Conservation (phyloP, 495 filamentous ascomycete genomes). For the Terfezia claveryi region DNA sequence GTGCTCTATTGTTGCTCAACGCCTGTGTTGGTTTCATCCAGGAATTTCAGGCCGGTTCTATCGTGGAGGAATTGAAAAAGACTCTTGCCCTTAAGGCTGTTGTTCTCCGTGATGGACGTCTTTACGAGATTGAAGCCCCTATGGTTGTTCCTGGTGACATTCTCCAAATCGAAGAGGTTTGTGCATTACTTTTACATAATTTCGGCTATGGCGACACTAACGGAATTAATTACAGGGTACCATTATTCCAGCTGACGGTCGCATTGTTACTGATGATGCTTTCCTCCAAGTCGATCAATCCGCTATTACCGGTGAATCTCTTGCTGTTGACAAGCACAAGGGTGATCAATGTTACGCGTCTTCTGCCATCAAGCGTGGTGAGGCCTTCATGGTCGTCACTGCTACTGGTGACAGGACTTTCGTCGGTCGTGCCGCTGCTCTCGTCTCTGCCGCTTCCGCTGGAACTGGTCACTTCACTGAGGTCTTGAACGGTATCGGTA, state of each 20-base stretch:
- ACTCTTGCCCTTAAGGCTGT: constrained; percentile 68
- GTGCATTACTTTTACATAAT: background rate
- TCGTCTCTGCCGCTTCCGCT: constrained; percentile 51
- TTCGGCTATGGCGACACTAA: background rate
- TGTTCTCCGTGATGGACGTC: constrained; percentile 53
- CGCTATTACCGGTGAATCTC: constrained; percentile 75
- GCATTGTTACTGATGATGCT: constrained; percentile 53
- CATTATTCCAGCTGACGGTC: constrained; percentile 75
- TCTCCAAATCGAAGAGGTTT: constrained; percentile 59
- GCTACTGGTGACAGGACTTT: constrained; percentile 72
- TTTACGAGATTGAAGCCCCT: constrained; percentile 50
- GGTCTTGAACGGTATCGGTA: constrained; percentile 69
- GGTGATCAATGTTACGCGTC: constrained; percentile 62
- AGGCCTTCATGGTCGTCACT: constrained; percentile 59
- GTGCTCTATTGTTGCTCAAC: constrained; percentile 53
- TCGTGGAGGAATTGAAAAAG: constrained; percentile 81
- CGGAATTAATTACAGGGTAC: constrained; percentile 32
- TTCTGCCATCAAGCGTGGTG: constrained; percentile 73
- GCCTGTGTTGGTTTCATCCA: constrained; percentile 69
- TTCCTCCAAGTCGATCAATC: constrained; percentile 86
- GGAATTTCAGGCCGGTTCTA: constrained; percentile 74
- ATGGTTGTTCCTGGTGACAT: constrained; percentile 82
- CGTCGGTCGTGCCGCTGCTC: constrained; percentile 68
- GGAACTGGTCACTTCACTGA: constrained; percentile 73
- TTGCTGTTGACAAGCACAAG: constrained; percentile 71